Percentiles rank a stretch among this genome's conserved stretches.
Conservation (phyloP, 331 rosid genomes). For the Acacia concinna region DNA sequence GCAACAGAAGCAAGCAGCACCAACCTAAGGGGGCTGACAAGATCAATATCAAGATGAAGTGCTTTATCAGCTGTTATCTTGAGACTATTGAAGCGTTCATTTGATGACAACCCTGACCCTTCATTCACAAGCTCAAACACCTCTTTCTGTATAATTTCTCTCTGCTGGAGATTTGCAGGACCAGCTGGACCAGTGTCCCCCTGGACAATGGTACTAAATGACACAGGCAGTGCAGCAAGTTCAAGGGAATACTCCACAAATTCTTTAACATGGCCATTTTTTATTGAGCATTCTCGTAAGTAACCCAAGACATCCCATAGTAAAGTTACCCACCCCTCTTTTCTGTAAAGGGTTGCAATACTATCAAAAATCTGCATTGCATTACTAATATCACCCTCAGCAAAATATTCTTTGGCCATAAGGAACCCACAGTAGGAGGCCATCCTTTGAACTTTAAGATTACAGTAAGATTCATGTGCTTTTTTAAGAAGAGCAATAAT, state of each 20-base stretch:
- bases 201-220: slow-evolving; percentile 56
- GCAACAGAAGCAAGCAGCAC: slow-evolving; percentile 93
- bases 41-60: slow-evolving; percentile 87
- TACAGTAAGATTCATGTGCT: slow-evolving; percentile 65
- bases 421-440: slow-evolving; percentile 79
- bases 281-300: slow-evolving; percentile 83
- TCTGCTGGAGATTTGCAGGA: slow-evolving; percentile 66
- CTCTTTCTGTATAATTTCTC: slow-evolving; percentile 77
- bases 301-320: slow-evolving; percentile 93
- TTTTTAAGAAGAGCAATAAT: slow-evolving; percentile 79
- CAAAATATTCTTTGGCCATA: slow-evolving; percentile 85
- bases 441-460: slow-evolving; percentile 67
- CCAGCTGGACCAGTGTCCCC: slow-evolving; percentile 82
- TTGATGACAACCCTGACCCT: slow-evolving; percentile 44
- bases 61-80: slow-evolving; percentile 53
- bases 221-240: slow-evolving; percentile 89
- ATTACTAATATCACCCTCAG: slow-evolving; percentile 60
- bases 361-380: slow-evolving; percentile 65
- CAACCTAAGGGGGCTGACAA: slow-evolving; percentile 85
- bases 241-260: slow-evolving; percentile 92
- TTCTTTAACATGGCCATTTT: slow-evolving; percentile 58
- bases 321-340: slow-evolving; percentile 93
- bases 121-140: slow-evolving; percentile 63
- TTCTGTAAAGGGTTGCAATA: slow-evolving; percentile 82
- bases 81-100: slow-evolving; percentile 44